Base-by-base conservation (phyloP, 108 stramenopile genomes). In the Nitzschia sp. region DNA sequence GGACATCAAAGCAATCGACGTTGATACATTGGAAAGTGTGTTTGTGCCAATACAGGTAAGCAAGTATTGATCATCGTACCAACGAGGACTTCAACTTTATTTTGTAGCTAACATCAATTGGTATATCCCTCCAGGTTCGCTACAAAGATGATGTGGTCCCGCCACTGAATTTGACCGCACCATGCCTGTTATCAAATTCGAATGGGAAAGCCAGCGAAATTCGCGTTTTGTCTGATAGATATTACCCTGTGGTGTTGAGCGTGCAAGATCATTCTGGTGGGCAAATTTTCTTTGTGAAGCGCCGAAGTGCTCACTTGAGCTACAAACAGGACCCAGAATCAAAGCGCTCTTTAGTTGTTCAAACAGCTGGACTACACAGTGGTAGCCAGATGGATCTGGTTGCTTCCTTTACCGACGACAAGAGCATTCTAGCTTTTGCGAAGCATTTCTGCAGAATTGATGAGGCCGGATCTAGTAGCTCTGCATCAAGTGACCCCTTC, bases 1-100 rank as follows among this genome's bases (percentile, higher is more conserved):
- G 19, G 79, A 84, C 28, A 58, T 99, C 16, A 85, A 92, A 62
- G 88, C 96, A 1, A 67, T 95, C 19, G 98, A 99, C 58, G 85
- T 96, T 1, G 96, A 97, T 52, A 89, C 93, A 15, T 77, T 83
- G 15, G 81, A 89, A 68, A 79, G 63, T 52, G 89, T 91, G 21
- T 84, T 72, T 56, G 77, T 93, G 41, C 94, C 90, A 17, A 72
- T 96, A 29, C 77, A 88, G 74, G 82, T 85, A 56, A 63, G 38
- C n/a, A n/a, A 41, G 38, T 13, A 41, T 41, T 41, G 9, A 41
- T 13, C n/a, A n/a, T n/a, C n/a, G n/a, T n/a, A n/a, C n/a, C n/a
- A n/a, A n/a, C n/a, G n/a, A n/a, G n/a, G n/a, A n/a, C n/a, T n/a
- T n/a, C n/a, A n/a, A n/a, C n/a, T n/a, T n/a, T n/a, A n/a, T n/a